Evolutionary conservation across 768 basidiomycete genomes (phyloP), one percentile per base, ranked within the genome.

Genomic region (Suillus cothurnatus): DNA sequence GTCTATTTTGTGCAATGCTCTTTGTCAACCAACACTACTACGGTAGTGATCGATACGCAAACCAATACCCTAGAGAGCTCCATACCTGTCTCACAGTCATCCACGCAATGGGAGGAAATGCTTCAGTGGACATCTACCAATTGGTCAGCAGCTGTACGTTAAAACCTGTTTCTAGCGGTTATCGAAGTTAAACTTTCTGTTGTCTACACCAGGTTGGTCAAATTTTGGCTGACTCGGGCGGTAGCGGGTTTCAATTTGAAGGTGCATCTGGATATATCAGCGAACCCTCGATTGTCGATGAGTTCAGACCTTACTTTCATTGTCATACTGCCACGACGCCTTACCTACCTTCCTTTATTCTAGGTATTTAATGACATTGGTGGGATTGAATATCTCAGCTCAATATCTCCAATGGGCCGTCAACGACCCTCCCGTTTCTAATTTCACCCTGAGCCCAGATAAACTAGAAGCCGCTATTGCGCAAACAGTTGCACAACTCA

Each of bases 401-500:
- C 23, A 0, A n/a, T n/a, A n/a, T n/a, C n/a, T n/a, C n/a, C n/a
- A n/a, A n/a, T n/a, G n/a, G n/a, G n/a, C n/a, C n/a, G n/a, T n/a
- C n/a, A n/a, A n/a, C n/a, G n/a, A n/a, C n/a, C n/a, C n/a, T 34
- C 39, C 19, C 6, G 14, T 32, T 23, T 32, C 68, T 11, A 26
- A 34, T 65, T 28, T 34, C 32, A n/a, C 43, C 11, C 4, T 65
- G 23, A 50, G 26, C 19, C 69, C 66, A 32, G 47, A 64, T 49
- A 12, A 66, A 23, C 26, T 70, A n/a, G 69, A 70, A 62, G 52
- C 64, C 28, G 68, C 62, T 1, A 21, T 66, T 23, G 65, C 69
- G 14, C 23, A 17, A 31, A 23, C 65, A 32, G 52, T 60, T 11
- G 68, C 68, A 23, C 43, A 47, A 28, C 15, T 68, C 41, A 21